Evolutionary conservation across 2,329 filamentous ascomycete genomes (phyloP).

Genomic region (Phyllosticta capitalensis): DNA sequence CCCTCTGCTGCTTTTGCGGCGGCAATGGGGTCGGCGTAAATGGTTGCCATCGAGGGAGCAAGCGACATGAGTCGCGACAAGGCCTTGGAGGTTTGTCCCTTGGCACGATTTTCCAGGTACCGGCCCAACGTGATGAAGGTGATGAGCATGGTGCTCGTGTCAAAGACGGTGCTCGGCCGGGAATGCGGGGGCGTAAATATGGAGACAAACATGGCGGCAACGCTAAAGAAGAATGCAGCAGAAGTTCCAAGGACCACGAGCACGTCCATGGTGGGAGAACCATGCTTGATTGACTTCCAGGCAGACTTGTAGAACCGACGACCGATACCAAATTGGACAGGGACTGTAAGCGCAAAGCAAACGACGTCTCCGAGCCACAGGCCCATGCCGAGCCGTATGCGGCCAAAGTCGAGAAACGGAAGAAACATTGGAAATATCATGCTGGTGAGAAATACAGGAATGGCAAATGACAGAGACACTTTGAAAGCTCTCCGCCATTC

Average conservation of each 20-base stretch:
- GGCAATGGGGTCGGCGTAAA: slow-evolving; percentile 89
- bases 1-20: slow-evolving; percentile 80
- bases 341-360: slow-evolving; percentile 75
- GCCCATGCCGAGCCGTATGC: slow-evolving; percentile 56
- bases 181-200: slow-evolving; percentile 64
- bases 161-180: slow-evolving; percentile 82
- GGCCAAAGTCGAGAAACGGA: slow-evolving; percentile 67
- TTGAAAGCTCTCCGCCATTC: slow-evolving; percentile 82
- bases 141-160: slow-evolving; percentile 97
- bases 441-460: slow-evolving; percentile 84
- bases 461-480: slow-evolving; percentile 67
- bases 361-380: slow-evolving; percentile 82
- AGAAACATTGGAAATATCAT: slow-evolving; percentile 90
- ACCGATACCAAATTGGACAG: slow-evolving; percentile 93
- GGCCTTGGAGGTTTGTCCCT: slow-evolving; percentile 91
- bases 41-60: slow-evolving; percentile 91
- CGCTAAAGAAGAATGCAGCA: slow-evolving; percentile 91
- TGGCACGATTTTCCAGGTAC: slow-evolving; percentile 87
- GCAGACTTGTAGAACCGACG: slow-evolving; percentile 88
- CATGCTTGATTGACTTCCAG: slow-evolving; percentile 86
- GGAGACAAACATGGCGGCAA: slow-evolving; percentile 77
- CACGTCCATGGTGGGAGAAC: slow-evolving; percentile 94
- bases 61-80: slow-evolving; percentile 91
- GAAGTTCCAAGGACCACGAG: slow-evolving; percentile 89
- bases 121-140: slow-evolving; percentile 88